These are phyloP conservation scores for Globisporangium echinulatum DNA, from an alignment of 352 stramenopile species.

Conservation along the genomic window DNA sequence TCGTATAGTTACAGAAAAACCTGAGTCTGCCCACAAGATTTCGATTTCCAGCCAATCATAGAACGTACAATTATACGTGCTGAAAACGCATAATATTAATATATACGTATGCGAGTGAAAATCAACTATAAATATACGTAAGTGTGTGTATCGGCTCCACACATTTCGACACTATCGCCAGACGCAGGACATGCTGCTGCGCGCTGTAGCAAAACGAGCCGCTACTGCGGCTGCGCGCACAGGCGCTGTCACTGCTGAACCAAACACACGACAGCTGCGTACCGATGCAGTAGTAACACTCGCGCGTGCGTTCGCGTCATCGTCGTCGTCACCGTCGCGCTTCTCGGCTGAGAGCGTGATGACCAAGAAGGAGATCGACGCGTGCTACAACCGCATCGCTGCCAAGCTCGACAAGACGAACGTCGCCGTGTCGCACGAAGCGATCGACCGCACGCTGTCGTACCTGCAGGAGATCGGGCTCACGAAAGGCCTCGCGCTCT, in stretches of 20 bases:
- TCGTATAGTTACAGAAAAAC: too few relatives aligned
- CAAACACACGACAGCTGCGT: not conserved
- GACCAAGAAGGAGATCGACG: conserved; percentile 13
- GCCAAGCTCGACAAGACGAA: conserved; percentile 22
- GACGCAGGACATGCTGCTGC: not conserved
- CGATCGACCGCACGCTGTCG: conserved; percentile 19
- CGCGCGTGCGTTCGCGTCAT: not conserved
- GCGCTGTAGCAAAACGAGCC: not conserved
- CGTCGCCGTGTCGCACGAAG: conserved; percentile 15
- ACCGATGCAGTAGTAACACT: not conserved
- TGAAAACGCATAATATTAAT: too few relatives aligned
- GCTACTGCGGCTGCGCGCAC: not conserved
- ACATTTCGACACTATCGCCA: too few relatives aligned
- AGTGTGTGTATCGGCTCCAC: too few relatives aligned
- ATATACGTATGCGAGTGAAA: too few relatives aligned
- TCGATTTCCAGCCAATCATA: too few relatives aligned
- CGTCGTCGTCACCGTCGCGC: not conserved
- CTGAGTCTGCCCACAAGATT: too few relatives aligned
- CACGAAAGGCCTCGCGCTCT: conserved; percentile 23
- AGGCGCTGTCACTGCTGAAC: not conserved
- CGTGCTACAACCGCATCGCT: conserved; percentile 31
- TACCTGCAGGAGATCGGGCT: conserved; percentile 28
- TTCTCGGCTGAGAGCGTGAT: not conserved
- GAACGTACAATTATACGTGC: too few relatives aligned
- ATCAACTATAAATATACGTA: too few relatives aligned